These are phyloP conservation scores for Eimeria praecox DNA, from an alignment of 169 alveolate species.

Conservation along the genomic window DNA sequence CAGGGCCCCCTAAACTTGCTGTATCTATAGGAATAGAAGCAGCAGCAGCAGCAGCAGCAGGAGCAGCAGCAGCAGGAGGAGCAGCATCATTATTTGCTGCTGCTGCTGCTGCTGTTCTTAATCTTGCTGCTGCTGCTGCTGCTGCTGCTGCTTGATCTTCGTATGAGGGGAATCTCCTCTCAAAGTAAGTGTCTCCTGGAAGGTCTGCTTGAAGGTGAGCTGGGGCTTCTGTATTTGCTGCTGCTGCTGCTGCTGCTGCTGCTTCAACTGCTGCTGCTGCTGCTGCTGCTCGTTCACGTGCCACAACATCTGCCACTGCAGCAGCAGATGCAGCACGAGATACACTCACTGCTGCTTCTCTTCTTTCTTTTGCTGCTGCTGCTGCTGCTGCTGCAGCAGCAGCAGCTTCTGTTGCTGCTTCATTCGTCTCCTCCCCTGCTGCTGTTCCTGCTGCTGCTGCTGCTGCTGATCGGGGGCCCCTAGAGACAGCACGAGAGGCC, in stretches of 20 bases:
- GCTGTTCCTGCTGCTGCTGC: not conserved
- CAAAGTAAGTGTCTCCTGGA: conserved; percentile 45
- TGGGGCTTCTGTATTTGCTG: not conserved
- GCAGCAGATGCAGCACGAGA: not conserved
- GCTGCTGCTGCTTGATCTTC: not conserved
- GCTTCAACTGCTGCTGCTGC: conserved; percentile 31
- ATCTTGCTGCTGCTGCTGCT: not conserved
- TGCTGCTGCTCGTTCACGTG: conserved; percentile 9
- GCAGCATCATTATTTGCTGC: too few relatives aligned
- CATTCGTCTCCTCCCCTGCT: not conserved
- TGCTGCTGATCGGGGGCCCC: not conserved
- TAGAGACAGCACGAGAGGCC: not conserved
- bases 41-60: too few relatives aligned
- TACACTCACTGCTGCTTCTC: not conserved
- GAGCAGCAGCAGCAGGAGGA: too few relatives aligned
- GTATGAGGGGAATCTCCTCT: not conserved
- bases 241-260: conserved; percentile 47
- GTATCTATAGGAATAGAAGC: too few relatives aligned
- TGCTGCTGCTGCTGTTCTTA: too few relatives aligned
- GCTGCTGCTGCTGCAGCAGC: conserved; percentile 44
- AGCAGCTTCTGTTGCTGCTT: not conserved
- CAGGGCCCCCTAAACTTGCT: conserved; percentile 7
- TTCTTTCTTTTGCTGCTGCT: not conserved
- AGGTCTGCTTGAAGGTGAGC: not conserved
- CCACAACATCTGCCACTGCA: not conserved